Evolutionary conservation across 202 grass and related monocot species (phyloP).

Genomic region (Zoysia matrella): DNA sequence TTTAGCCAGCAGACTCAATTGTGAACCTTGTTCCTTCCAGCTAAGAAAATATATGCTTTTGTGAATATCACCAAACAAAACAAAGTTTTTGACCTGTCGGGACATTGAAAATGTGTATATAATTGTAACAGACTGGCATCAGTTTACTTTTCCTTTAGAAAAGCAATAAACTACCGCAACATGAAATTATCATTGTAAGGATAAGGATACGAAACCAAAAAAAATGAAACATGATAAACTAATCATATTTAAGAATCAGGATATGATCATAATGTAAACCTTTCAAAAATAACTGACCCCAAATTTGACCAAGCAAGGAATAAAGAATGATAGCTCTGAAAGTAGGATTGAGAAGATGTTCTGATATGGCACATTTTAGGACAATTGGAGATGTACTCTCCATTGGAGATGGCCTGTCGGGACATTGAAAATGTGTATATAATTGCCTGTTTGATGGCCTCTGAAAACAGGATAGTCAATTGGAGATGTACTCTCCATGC

Average conservation of each 20-base stretch:
- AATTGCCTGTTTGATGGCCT: too few relatives aligned
- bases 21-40: slow-evolving; percentile 99
- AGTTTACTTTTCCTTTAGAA: not conserved
- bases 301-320: slow-evolving; percentile 1
- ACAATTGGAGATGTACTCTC: too few relatives aligned
- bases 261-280: slow-evolving; percentile 7
- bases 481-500: not conserved
- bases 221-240: not conserved
- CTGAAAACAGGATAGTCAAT: not conserved
- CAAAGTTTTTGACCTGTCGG: slow-evolving; percentile 90
- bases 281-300: not conserved
- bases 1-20: slow-evolving; percentile 91
- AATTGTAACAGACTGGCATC: not conserved
- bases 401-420: too few relatives aligned
- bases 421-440: too few relatives aligned
- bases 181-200: slow-evolving; percentile 5
- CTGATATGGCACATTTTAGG: not conserved
- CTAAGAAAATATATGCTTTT: slow-evolving; percentile 98
- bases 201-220: slow-evolving; percentile 13
- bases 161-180: slow-evolving; percentile 3
- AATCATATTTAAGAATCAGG: not conserved
- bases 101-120: slow-evolving; percentile 22
- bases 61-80: slow-evolving; percentile 94
- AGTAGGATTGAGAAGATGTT: not conserved
- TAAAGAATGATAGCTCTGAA: not conserved